Evolutionary conservation across 2,329 filamentous ascomycete species (phyloP), one percentile per base, ranked within the genome.

Genomic region (Fusarium succisae): DNA sequence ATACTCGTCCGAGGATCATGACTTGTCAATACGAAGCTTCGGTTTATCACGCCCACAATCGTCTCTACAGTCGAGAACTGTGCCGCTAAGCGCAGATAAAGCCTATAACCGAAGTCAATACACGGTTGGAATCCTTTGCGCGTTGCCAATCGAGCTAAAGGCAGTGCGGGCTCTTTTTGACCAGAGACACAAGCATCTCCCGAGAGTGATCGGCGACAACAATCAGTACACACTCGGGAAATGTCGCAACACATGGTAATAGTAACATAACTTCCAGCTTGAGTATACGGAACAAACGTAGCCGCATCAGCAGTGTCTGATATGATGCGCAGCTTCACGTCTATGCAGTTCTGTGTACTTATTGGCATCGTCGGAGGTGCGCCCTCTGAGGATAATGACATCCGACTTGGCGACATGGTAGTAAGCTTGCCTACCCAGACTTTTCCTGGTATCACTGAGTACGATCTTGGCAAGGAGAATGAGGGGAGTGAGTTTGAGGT

Each of bases 81-180:
- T 8, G 4, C 22, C 30, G 1, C 2, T 3, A 7, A 32, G 1
- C 15, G 30, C 8, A 9, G 15, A n/a, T 6, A 15, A 1, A 9
- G 18, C 6, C 0, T 39, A 7, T 18, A 0, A 35, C 6, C 14
- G 11, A 5, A 30, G 4, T 15, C 7, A 43, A 2, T 62, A 62
- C 7, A 38, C 48, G 0, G 38, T 62, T 5, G 59, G 48, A 0
- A 45, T 62, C 1, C 20, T 62, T 9, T 56, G 59, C 2, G 39
- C 50, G 0, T 41, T 62, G 0, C 17, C 59, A 1, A 32, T 44
- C 8, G 59, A 62, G 0, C 59, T 56, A 1, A 54, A 56, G 4
- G 48, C 59, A 5, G 9, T 62, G 4, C 12, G 50, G 1, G 48
- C 30, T 0, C 30, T 62, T 1, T 56, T 62, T 1, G 50, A 62